phyloP scores from a whole-genome alignment of 148 eudicot species.

The Persicaria tinctoria region DNA sequence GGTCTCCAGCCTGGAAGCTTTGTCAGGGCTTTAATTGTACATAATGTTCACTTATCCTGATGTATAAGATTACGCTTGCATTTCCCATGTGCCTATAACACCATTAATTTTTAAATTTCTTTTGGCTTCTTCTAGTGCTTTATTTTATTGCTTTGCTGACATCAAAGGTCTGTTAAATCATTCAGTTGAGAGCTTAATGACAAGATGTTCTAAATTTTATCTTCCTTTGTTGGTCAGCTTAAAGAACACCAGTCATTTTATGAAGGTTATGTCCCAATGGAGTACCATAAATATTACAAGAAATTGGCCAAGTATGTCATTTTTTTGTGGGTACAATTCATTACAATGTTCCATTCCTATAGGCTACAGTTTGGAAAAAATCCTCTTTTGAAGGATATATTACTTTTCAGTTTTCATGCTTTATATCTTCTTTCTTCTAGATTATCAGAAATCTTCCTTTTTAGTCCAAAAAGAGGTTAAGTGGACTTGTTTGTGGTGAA shows the following conservation, averaged over 20 bases:
- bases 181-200: conserved; percentile 3
- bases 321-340: neutral
- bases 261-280: conserved; percentile 92
- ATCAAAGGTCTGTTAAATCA: neutral
- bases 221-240: conserved; percentile 36
- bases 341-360: neutral
- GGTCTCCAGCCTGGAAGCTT: conserved; percentile 7
- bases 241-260: conserved; percentile 48
- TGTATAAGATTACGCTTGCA: neutral
- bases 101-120: neutral
- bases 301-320: conserved; percentile 75
- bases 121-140: neutral
- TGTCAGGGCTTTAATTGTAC: neutral
- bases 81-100: conserved; percentile 1
- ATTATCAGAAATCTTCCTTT: neutral
- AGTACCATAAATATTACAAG: conserved; percentile 82
- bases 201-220: neutral
- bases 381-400: neutral
- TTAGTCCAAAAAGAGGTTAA: neutral
- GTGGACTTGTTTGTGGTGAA: neutral
- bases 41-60: neutral
- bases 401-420: neutral
- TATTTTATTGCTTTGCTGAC: neutral
- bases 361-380: neutral
- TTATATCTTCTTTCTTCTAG: neutral